A percentile compares a stretch with the other conserved stretches of the same genome.
These are phyloP conservation scores for Goniomonas avonlea DNA, from an alignment of 78 protist species.

Conservation along the genomic window DNA sequence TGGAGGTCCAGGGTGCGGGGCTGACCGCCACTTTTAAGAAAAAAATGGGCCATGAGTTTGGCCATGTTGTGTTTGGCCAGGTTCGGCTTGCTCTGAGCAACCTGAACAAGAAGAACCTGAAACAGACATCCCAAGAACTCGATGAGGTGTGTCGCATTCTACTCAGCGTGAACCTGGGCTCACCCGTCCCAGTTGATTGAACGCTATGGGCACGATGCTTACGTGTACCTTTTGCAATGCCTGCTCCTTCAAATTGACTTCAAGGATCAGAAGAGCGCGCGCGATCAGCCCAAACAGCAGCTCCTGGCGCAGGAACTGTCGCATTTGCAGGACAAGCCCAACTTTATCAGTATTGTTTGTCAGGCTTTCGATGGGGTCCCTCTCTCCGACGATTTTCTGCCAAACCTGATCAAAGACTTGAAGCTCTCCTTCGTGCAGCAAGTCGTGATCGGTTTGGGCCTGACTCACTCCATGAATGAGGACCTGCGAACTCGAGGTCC, in stretches of 20 bases:
- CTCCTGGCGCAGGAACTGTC: conserved; percentile 19
- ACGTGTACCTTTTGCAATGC: background rate
- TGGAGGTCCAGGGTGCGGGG: too few species aligned
- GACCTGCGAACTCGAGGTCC: background rate
- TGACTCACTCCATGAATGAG: background rate
- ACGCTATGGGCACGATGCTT: background rate
- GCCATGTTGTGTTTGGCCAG: conserved; percentile 22
- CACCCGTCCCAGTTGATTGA: conserved; percentile 14
- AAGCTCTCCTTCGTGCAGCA: conserved; percentile 7
- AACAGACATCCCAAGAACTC: background rate
- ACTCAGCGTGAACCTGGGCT: background rate
- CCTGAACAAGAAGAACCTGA: conserved; percentile 18
- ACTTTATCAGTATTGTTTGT: background rate
- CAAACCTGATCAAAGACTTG: background rate
- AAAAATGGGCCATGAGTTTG: too few species aligned
- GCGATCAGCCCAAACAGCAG: background rate
- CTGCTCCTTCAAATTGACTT: background rate
- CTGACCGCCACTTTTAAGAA: too few species aligned
- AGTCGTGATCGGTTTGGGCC: background rate
- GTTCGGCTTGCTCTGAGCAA: background rate
- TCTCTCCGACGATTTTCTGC: background rate
- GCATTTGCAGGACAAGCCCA: background rate
- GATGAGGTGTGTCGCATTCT: background rate
- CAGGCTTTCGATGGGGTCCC: conserved; percentile 8
- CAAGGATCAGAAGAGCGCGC: background rate